These are phyloP conservation scores for Zhuliangozyma blackwelliae DNA, from an alignment of 1,139 yeast genomes.

Conservation along the genomic window DNA sequence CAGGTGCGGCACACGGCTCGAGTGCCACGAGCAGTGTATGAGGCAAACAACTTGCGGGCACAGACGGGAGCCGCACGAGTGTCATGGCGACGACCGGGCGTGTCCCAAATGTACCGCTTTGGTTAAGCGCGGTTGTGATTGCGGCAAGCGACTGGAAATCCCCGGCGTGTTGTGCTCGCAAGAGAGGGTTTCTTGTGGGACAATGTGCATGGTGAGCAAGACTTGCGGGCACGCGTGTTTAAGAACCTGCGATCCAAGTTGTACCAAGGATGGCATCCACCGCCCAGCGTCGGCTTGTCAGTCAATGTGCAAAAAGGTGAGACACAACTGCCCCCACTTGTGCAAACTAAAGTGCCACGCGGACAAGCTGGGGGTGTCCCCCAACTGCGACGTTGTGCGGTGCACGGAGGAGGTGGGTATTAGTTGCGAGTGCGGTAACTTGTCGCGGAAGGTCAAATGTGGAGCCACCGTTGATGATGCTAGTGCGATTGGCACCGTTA, in stretches of 20 bases:
- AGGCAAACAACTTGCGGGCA: conserved; percentile 72
- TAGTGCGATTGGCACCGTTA: conserved; percentile 25
- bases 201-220: conserved; percentile 52
- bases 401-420: conserved; percentile 51
- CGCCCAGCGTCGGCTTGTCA: conserved; percentile 43
- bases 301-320: conserved; percentile 49
- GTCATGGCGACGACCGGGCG: conserved; percentile 58
- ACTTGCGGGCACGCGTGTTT: conserved; percentile 72
- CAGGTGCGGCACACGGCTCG: conserved; percentile 77
- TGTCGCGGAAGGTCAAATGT: conserved; percentile 45
- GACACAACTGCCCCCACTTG: conserved; percentile 57
- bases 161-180: conserved; percentile 73
- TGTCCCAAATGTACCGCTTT: conserved; percentile 80
- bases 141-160: conserved; percentile 55
- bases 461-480: conserved; percentile 38
- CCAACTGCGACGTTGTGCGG: conserved; percentile 30
- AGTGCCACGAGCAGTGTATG: conserved; percentile 66
- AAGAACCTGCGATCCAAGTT: conserved; percentile 47
- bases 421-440: conserved; percentile 64
- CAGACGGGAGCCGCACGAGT: conserved; percentile 62
- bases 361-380: conserved; percentile 33
- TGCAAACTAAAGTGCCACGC: conserved; percentile 67
- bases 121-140: conserved; percentile 62
- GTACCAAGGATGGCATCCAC: conserved; percentile 31
- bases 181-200: conserved; percentile 67